Percentiles rank a stretch among this genome's conserved stretches.
phyloP scores from a whole-genome alignment of 192 early-diverging fungal genomes.

The Lobosporangium transversale region DNA sequence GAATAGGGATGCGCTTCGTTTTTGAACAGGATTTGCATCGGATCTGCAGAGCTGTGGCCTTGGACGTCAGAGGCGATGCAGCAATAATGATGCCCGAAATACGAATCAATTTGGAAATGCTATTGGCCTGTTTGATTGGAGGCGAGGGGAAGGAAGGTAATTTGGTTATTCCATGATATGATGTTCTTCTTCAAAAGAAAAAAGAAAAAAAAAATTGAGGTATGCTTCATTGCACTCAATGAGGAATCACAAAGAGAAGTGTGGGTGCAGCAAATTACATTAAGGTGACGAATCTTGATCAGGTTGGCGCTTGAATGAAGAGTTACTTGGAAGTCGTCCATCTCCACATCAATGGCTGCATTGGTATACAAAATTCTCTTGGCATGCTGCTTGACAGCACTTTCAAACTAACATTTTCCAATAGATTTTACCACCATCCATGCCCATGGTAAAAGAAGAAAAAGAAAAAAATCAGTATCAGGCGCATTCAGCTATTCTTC shows the following conservation, averaged over 20 bases:
- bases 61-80: slow-evolving; percentile 86
- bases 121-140: slow-evolving; percentile 65
- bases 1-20: slow-evolving; percentile 82
- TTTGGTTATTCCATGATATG: no score
- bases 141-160: background rate
- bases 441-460: background rate
- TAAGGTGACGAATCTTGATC: slow-evolving; percentile 89
- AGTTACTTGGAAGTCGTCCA: slow-evolving; percentile 91
- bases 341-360: slow-evolving; percentile 61
- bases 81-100: slow-evolving; percentile 97
- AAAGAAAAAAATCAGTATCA: no score
- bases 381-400: slow-evolving; percentile 81
- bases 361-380: slow-evolving; percentile 73
- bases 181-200: no score
- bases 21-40: slow-evolving; percentile 90
- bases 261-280: slow-evolving; percentile 61
- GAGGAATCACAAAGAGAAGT: background rate
- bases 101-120: slow-evolving; percentile 93
- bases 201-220: background rate
- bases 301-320: slow-evolving; percentile 87
- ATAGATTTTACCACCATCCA: no score
- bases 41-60: slow-evolving; percentile 89
- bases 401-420: slow-evolving; percentile 96
- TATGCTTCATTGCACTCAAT: background rate
- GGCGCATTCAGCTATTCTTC: no score